Conservation (phyloP, 2,329 filamentous ascomycete genomes). For the Fusarium graminum region DNA sequence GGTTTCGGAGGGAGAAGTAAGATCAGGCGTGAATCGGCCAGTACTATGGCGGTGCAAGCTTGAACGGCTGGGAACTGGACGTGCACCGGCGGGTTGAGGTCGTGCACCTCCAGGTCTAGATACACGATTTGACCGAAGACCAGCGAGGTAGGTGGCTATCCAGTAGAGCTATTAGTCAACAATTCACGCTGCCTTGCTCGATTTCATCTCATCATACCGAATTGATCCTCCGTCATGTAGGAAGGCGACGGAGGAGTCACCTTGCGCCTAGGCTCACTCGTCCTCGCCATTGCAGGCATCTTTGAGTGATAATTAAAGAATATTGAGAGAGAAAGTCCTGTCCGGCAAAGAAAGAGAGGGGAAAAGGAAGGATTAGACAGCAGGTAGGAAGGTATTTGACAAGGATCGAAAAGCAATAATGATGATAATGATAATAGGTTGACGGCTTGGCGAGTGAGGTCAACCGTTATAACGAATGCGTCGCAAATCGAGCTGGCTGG, state of each 20-base stretch:
- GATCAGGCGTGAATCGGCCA: conserved; percentile 52
- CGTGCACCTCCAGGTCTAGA: conserved; percentile 78
- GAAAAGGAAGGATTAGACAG: conserved; percentile 1
- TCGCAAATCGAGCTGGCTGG: conserved; percentile 33
- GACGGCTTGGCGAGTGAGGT: conserved; percentile 24
- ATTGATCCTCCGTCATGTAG: conserved; percentile 77
- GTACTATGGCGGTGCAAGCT: conserved; percentile 48
- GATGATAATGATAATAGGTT: background rate
- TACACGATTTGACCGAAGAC: conserved; percentile 76
- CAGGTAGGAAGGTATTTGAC: conserved; percentile 17
- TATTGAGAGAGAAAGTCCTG: conserved; percentile 39
- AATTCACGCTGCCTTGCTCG: conserved; percentile 13
- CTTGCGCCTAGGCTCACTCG: conserved; percentile 60
- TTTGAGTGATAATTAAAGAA: conserved; percentile 29
- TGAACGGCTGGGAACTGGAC: conserved; percentile 49
- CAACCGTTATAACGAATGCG: conserved; percentile 32
- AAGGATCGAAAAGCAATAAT: conserved; percentile 3
- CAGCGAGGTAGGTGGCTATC: conserved; percentile 76
- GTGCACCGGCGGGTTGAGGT: conserved; percentile 64
- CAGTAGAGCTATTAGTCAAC: conserved; percentile 40
- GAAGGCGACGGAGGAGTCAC: conserved; percentile 71
- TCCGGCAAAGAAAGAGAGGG: conserved; percentile 25
- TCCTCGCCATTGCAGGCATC: conserved; percentile 53
- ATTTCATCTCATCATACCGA: conserved; percentile 61
- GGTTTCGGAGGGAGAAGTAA: conserved; percentile 48